A percentile compares a stretch with the other conserved stretches of the same genome.
phyloP scores from a whole-genome alignment of 169 alveolate species.

The Hepatocystis sp. region DNA sequence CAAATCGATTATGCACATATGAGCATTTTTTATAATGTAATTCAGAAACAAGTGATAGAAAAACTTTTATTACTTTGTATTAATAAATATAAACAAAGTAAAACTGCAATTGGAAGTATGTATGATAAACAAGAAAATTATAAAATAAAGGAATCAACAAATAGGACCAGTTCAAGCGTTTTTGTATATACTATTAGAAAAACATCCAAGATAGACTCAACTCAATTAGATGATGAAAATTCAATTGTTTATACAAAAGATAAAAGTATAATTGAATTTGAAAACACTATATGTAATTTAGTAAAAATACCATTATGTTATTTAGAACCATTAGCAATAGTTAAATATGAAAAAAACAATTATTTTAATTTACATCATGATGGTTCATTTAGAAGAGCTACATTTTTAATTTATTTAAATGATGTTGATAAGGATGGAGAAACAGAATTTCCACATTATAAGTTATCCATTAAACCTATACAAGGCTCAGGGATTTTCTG shows the following conservation, averaged over 20 bases:
- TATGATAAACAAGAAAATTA: conserved; percentile 67
- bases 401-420: conserved; percentile 81
- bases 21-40: conserved; percentile 47
- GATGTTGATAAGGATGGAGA: conserved; percentile 87
- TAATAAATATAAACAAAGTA: conserved; percentile 68
- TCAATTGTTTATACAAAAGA: conserved; percentile 71
- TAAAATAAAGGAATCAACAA: conserved; percentile 29
- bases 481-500: conserved; percentile 84
- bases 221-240: conserved; percentile 18
- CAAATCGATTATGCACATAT: conserved; percentile 30
- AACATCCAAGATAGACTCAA: conserved; percentile 27
- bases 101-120: conserved; percentile 55
- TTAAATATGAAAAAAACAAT: conserved; percentile 82
- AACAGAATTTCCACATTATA: conserved; percentile 82
- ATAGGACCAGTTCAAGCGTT: conserved; percentile 63
- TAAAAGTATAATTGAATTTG: conserved; percentile 65
- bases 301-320: conserved; percentile 72
- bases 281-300: conserved; percentile 52
- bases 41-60: conserved; percentile 34
- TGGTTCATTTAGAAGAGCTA: conserved; percentile 83
- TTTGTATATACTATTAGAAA: conserved; percentile 56
- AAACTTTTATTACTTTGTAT: conserved; percentile 40
- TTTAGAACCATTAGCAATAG: conserved; percentile 86
- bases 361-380: conserved; percentile 86
- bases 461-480: conserved; percentile 80